Evolutionary conservation across 208 protist genomes (phyloP), one percentile per base, ranked within the genome.

Genomic region (Vickermania ingenoplastis): DNA sequence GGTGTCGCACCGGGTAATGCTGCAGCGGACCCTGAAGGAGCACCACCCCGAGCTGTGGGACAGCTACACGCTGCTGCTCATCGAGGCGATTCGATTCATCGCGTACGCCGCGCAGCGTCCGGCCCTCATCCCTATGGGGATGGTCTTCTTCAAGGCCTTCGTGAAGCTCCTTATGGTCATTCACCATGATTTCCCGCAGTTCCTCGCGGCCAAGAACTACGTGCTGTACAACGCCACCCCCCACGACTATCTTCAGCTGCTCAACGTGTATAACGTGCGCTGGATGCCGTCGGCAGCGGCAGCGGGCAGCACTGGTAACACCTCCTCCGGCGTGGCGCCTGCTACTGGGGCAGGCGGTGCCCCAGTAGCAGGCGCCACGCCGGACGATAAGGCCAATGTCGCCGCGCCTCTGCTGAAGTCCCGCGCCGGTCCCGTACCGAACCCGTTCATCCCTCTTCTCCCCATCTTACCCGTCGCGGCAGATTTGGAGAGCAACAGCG

Each of bases 181-280:
- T 1, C 82, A 99, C 2, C 98, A 99, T 71, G 99, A 99, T 81
- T 99, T 99, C 80, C 97, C 98, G 50, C 93, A 98, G 69, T 99
- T 99, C 67, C 80, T 99, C 11, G 99, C 97, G 77, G 80, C 96
- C 5, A 98, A 98, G 70, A 97, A 99, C 81, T 96, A 98, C 63
- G 75, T 75, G 17, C 70, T 99, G 23, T 98, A 89, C 74, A 83
- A 98, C 63, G 93, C 86, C 7, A 98, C 99, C 60, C 96, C 98
- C 30, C 69, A 71, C 3, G 92, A 88, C 30, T 99, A 97, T 76
- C 87, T 98, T 28, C 98, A 99, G 80, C 65, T 99, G 62, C 80
- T 98, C 28, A 99, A 99, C 78, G 81, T 97, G 1, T 45, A 45
- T 17, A 45, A 45, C 17, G 36, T 45, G 36, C 36, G 36, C 11